Evolutionary conservation across 805 yeast species (phyloP).

Genomic region (Hanseniaspora occidentalis): DNA sequence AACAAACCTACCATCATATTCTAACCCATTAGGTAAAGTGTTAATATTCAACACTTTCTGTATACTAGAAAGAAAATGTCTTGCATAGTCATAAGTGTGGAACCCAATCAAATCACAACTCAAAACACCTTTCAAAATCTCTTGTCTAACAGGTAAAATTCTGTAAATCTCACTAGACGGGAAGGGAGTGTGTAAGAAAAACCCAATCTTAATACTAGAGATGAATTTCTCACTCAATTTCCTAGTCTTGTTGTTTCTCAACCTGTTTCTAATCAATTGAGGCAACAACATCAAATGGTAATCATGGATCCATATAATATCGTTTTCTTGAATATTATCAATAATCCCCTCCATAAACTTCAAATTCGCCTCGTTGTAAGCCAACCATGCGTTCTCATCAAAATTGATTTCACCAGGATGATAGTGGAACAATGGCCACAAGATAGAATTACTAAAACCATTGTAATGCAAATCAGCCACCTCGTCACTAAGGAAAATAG

Average conservation of each 20-base stretch:
- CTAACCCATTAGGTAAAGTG: conserved; percentile 85
- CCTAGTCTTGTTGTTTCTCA: conserved; percentile 29
- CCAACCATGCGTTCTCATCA: conserved; percentile 96
- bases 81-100: conserved; percentile 97
- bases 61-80: conserved; percentile 88
- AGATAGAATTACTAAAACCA: conserved; percentile 85
- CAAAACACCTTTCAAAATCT: conserved; percentile 80
- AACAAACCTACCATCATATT: conserved; percentile 61
- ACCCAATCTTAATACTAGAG: conserved; percentile 67
- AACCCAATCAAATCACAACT: conserved; percentile 93
- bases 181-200: conserved; percentile 94
- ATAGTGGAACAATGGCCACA: conserved; percentile 97
- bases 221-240: conserved; percentile 9
- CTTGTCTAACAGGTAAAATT: conserved; percentile 88
- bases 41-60: conserved; percentile 70
- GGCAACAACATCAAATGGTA: conserved; percentile 95
- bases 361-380: conserved; percentile 85
- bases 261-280: conserved; percentile 59
- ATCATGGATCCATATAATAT: conserved; percentile 95
- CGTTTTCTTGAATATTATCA: conserved; percentile 61
- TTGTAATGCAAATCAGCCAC: conserved; percentile 94
- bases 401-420: conserved; percentile 99
- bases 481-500: conserved; percentile 77
- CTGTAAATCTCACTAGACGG: conserved; percentile 95
- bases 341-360: conserved; percentile 68